Evolutionary conservation across 2,329 filamentous ascomycete genomes (phyloP).

Genomic region (Dactylonectria macrodidyma): DNA sequence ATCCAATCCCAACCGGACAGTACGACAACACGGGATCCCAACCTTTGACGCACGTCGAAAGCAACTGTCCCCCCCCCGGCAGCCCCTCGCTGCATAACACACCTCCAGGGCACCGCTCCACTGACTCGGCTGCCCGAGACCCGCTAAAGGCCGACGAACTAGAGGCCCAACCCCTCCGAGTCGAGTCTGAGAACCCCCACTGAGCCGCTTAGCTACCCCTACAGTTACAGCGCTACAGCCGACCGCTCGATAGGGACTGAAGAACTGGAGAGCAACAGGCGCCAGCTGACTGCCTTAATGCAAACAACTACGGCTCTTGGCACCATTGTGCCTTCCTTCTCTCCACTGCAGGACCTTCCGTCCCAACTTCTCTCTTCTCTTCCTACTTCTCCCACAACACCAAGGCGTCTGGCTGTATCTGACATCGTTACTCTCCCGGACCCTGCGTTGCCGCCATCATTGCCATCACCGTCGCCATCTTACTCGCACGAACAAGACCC

Average conservation of each 20-base stretch:
- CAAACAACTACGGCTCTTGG: conserved; percentile 31
- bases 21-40: not conserved
- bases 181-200: conserved; percentile 3
- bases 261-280: conserved; percentile 22
- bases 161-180: conserved; percentile 7
- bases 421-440: not conserved
- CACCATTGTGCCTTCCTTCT: conserved; percentile 24
- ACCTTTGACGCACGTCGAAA: not conserved
- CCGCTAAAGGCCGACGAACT: conserved; percentile 23
- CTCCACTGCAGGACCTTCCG: conserved; percentile 13
- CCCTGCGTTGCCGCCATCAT: not conserved
- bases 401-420: not conserved
- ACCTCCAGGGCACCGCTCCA: conserved; percentile 20
- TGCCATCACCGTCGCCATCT: conserved; percentile 6
- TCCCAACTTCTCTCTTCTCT: conserved; percentile 2
- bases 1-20: not conserved
- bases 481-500: conserved; percentile 24
- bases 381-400: conserved; percentile 6
- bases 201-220: conserved; percentile 12
- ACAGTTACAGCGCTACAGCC: conserved; percentile 18
- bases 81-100: conserved; percentile 4
- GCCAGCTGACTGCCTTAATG: conserved; percentile 43
- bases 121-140: conserved; percentile 28
- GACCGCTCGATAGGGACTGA: conserved; percentile 28
- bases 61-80: not conserved